These are phyloP conservation scores for Aspergillus sp. DNA, from an alignment of 2,329 filamentous ascomycete genomes.

Conservation along the genomic window DNA sequence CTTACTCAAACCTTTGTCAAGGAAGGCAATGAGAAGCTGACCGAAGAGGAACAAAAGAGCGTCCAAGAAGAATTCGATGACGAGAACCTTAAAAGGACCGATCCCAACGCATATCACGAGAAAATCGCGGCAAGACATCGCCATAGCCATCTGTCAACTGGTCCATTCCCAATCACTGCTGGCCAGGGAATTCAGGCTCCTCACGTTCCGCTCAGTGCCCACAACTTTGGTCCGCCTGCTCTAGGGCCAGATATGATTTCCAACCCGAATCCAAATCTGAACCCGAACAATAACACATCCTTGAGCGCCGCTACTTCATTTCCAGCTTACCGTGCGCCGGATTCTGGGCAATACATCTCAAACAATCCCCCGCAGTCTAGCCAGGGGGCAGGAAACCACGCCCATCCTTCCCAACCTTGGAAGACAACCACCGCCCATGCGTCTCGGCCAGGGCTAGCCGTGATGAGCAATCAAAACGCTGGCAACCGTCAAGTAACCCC, in stretches of 20 bases:
- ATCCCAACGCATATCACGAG: conserved; percentile 40
- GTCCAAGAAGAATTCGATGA: conserved; percentile 53
- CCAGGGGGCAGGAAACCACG: not conserved
- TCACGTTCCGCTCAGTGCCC: not conserved
- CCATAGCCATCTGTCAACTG: not conserved
- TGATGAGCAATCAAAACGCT: not conserved
- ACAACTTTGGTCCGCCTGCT: conserved; percentile 10
- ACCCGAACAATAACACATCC: not conserved
- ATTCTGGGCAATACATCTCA: not conserved
- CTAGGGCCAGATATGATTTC: conserved; percentile 29
- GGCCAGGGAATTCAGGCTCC: not conserved
- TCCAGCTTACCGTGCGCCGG: not conserved
- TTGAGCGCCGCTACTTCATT: not conserved
- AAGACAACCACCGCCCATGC: not conserved
- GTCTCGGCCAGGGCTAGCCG: not conserved
- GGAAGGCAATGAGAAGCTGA: conserved; percentile 68
- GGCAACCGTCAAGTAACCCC: not conserved
- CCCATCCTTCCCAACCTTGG: too few relatives aligned
- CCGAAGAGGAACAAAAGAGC: conserved; percentile 63
- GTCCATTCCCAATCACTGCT: not conserved
- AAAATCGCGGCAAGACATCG: conserved; percentile 26
- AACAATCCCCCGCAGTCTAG: too few relatives aligned
- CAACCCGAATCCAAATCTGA: conserved; percentile 1
- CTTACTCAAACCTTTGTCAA: conserved; percentile 74
- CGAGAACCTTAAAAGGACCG: conserved; percentile 43